Evolutionary conservation across 2,329 filamentous ascomycete genomes (phyloP), one percentile per base, ranked within the genome.

Genomic region (Hypomyces rosellus): DNA sequence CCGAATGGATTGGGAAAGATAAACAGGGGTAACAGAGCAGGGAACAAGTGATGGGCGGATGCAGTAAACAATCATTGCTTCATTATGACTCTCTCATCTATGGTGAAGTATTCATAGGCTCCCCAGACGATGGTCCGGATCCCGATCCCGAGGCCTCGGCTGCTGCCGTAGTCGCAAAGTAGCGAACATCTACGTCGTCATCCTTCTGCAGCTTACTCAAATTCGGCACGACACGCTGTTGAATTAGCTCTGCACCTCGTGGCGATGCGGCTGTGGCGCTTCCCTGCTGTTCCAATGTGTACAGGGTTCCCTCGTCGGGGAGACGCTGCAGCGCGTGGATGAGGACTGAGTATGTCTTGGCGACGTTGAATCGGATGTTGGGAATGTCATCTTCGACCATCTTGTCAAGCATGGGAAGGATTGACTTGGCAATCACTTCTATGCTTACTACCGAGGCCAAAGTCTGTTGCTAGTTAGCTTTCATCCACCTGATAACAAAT

Each of bases 341-440:
- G 52, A 99, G 76, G 46, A 93, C 85, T 18, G 84, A 83, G 66
- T 97, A 99, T 43, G 93, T 97, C 76, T 99, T 99, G 61, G 93
- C 93, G 44, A 99, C 93, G 70, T 99, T 99, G 81, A 99, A 99
- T 46, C 93, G 89, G 67, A 99, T 99, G 74, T 99, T 99, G 59
- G 93, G 93, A 56, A 99, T 99, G 41, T 95, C 90, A 65, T 99
- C 93, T 42, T 82, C 81, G 47, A 95, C 89, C 49, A 99, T 86
- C 74, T 92, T 89, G 70, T 96, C 89, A 66, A 99, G 82, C 78
- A 99, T 97, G 37, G 93, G 93, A 18, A 99, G 81, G 59, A 99
- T 95, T 34, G 89, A 93, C 65, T 87, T 86, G 64, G 89, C 85
- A 67, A 99, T 95, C 53, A 97, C 92, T 52, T 91, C 88, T 61